Conservation (phyloP, 2,329 filamentous ascomycete species). For the Hymenoscyphus albidus region DNA sequence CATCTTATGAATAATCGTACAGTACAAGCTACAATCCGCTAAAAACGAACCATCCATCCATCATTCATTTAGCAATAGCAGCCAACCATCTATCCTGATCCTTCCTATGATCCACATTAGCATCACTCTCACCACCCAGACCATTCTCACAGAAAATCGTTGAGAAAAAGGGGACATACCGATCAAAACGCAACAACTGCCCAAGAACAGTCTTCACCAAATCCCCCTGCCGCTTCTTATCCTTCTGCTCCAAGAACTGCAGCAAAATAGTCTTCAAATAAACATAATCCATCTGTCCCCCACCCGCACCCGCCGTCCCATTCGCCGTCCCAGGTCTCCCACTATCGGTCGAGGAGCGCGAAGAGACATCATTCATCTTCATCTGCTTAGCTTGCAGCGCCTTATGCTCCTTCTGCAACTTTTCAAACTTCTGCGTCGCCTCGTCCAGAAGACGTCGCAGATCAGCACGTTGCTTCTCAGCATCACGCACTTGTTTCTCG, state of each 20-base stretch:
- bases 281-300: conserved; percentile 35
- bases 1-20: not conserved
- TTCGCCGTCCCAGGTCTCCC: conserved; percentile 27
- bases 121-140: not conserved
- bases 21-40: not conserved
- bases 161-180: conserved; percentile 47
- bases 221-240: conserved; percentile 70
- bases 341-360: conserved; percentile 35
- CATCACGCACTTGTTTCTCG: conserved; percentile 77
- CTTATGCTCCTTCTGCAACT: conserved; percentile 66
- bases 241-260: conserved; percentile 77
- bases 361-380: conserved; percentile 32
- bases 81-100: conserved; percentile 87
- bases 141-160: no score
- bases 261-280: conserved; percentile 80
- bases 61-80: conserved; percentile 48
- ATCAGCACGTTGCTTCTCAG: conserved; percentile 77
- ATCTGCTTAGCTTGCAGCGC: conserved; percentile 44
- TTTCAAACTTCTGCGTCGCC: conserved; percentile 71
- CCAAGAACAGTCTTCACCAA: conserved; percentile 69
- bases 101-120: conserved; percentile 41
- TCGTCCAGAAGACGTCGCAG: conserved; percentile 75
- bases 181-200: conserved; percentile 72
- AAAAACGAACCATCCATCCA: no score
- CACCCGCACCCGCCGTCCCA: conserved; percentile 18